Percentiles rank a stretch among this genome's conserved stretches.
Conservation (phyloP, 106 monocot genomes). For the Dendrobium officinale region DNA sequence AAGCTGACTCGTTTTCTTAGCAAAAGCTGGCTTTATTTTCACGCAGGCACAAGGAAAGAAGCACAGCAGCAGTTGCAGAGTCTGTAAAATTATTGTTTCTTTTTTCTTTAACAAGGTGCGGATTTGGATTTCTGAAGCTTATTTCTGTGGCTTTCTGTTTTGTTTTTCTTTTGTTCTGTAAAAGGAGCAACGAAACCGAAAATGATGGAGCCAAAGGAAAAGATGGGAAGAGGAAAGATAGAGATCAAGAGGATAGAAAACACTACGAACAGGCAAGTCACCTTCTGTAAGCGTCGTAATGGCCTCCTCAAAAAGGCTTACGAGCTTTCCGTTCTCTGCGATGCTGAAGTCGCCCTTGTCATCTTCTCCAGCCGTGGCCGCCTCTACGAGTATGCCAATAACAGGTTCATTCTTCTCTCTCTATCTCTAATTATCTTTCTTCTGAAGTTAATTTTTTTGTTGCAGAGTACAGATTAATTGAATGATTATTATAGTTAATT, state of each 20-base stretch:
- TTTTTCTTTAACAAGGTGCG: background rate
- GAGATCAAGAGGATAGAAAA: conserved; percentile 19
- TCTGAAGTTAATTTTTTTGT: background rate
- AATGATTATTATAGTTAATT: background rate
- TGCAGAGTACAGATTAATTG: background rate
- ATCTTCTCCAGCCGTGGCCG: conserved; percentile 18
- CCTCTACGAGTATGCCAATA: conserved; percentile 14
- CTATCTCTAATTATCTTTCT: background rate
- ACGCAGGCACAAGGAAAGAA: no score
- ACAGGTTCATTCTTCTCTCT: conserved; percentile 7
- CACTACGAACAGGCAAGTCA: conserved; percentile 15
- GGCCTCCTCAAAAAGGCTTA: conserved; percentile 18
- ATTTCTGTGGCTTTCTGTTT: background rate
- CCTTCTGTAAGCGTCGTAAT: conserved; percentile 18
- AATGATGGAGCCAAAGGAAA: conserved; percentile 5
- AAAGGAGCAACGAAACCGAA: background rate
- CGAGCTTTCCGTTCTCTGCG: conserved; percentile 18
- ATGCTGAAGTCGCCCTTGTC: conserved; percentile 15
- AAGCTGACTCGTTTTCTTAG: no score
- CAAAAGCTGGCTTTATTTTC: no score
- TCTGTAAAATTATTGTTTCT: background rate
- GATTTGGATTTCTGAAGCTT: background rate
- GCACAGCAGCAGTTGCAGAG: background rate
- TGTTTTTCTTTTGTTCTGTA: background rate
- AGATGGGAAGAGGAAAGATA: conserved; percentile 20